phyloP scores from a whole-genome alignment of 805 yeast species.

The Cephaloascus albidus region DNA sequence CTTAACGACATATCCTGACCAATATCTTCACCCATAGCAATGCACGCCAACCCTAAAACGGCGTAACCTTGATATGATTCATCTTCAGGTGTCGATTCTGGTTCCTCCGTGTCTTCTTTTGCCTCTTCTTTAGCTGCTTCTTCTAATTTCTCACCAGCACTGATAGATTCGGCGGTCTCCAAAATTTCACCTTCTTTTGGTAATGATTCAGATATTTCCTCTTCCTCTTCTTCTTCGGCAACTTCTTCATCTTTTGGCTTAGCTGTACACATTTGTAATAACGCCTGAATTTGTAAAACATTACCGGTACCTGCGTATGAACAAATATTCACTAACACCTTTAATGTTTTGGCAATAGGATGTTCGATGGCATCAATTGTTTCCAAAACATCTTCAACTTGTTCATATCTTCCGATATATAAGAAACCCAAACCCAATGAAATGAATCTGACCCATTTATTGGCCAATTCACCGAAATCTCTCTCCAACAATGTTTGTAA shows the following conservation, averaged over 20 bases:
- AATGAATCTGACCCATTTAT: constrained; percentile 84
- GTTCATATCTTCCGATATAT: constrained; percentile 90
- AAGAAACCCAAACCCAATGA: constrained; percentile 87
- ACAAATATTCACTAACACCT: constrained; percentile 83
- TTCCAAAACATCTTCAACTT: constrained; percentile 88
- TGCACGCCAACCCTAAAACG: constrained; percentile 86
- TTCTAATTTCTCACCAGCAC: too few relatives aligned
- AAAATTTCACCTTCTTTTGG: background rate
- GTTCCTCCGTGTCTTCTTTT: constrained; percentile 11
- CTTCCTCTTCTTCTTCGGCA: constrained; percentile 50
- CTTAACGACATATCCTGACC: constrained; percentile 97
- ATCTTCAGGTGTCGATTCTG: constrained; percentile 34
- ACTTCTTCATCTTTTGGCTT: constrained; percentile 48
- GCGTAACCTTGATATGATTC: constrained; percentile 75
- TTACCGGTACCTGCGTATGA: constrained; percentile 98
- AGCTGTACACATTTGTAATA: constrained; percentile 83
- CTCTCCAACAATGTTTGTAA: constrained; percentile 86
- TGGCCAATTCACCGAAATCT: constrained; percentile 63
- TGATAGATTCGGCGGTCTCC: too few relatives aligned
- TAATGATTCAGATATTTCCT: constrained; percentile 20
- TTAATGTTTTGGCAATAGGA: constrained; percentile 83
- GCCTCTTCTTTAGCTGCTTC: constrained; percentile 21
- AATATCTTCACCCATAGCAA: constrained; percentile 96
- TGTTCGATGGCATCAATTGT: constrained; percentile 93
- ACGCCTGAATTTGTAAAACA: constrained; percentile 85